Conservation (phyloP, 352 stramenopile genomes). For the Phytophthora lateralis region DNA sequence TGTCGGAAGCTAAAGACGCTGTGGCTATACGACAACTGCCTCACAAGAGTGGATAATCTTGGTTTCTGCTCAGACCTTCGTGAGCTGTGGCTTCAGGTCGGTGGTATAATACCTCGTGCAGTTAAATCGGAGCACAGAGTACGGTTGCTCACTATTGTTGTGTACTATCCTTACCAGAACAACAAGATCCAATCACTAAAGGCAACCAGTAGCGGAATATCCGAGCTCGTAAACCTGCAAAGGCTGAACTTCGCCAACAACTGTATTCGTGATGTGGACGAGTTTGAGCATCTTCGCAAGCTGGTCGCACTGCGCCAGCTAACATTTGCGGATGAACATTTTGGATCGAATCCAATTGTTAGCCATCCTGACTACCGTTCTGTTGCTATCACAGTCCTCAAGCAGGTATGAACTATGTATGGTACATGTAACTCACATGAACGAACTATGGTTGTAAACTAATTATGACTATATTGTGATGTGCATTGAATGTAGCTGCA, state of each 20-base stretch:
- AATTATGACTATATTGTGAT: not conserved
- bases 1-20: slow-evolving; percentile 68
- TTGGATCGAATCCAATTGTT: slow-evolving; percentile 81
- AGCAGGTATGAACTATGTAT: slow-evolving; percentile 41
- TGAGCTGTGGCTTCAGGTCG: slow-evolving; percentile 84
- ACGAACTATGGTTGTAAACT: not conserved
- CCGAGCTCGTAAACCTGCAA: slow-evolving; percentile 72
- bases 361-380: slow-evolving; percentile 72
- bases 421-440: not conserved
- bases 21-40: slow-evolving; percentile 81
- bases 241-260: slow-evolving; percentile 81
- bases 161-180: slow-evolving; percentile 35
- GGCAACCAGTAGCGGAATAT: slow-evolving; percentile 42
- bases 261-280: slow-evolving; percentile 64
- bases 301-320: slow-evolving; percentile 65
- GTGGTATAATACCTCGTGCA: not conserved
- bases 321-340: slow-evolving; percentile 81
- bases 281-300: slow-evolving; percentile 66
- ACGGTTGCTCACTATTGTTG: not conserved
- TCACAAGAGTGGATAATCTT: slow-evolving; percentile 68
- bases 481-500: slow-evolving; percentile 32
- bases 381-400: slow-evolving; percentile 70
- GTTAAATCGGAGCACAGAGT: not conserved
- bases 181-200: slow-evolving; percentile 69
- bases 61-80: slow-evolving; percentile 66